phyloP scores from a whole-genome alignment of 2,329 filamentous ascomycete species.

The Fusarium fujikuroi region DNA sequence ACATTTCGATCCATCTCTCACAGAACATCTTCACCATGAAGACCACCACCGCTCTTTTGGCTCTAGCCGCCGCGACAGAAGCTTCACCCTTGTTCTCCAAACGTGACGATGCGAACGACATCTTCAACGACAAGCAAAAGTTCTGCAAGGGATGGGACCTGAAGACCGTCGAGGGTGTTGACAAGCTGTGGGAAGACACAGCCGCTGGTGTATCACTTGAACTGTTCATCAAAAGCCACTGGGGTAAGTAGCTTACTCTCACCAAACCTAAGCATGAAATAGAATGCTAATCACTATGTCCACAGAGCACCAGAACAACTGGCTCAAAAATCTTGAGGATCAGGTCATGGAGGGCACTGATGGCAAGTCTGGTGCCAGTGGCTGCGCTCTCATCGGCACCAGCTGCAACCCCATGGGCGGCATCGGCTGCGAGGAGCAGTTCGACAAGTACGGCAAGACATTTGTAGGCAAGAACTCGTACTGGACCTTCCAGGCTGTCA shows the following conservation, averaged over 20 bases:
- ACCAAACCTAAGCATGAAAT: accelerated
- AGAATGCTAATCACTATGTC: accelerated
- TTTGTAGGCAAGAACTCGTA: slow-evolving; percentile 10
- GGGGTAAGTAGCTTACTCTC: neutral
- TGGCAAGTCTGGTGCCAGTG: slow-evolving; percentile 7
- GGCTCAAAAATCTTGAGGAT: slow-evolving; percentile 15
- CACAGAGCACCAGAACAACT: slow-evolving; percentile 7
- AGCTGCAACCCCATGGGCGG: neutral
- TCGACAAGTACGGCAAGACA: neutral
- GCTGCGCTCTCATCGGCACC: neutral
- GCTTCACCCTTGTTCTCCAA: neutral
- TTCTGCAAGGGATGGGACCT: slow-evolving; percentile 20
- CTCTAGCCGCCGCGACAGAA: neutral
- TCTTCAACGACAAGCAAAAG: neutral
- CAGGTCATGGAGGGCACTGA: neutral
- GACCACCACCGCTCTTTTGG: neutral
- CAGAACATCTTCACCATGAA: neutral
- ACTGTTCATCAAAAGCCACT: slow-evolving; percentile 11
- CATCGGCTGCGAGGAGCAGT: slow-evolving; percentile 1
- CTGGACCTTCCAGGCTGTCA: slow-evolving; percentile 23
- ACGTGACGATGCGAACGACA: neutral
- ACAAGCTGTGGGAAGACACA: slow-evolving; percentile 15
- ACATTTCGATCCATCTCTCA: accelerated
- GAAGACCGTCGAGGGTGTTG: slow-evolving; percentile 4
- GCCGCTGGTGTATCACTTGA: slow-evolving; percentile 5